A percentile compares a stretch with the other conserved stretches of the same genome.
Evolutionary conservation across 495 filamentous ascomycete genomes (phyloP).

Genomic region (Penicillium malachiteum): DNA sequence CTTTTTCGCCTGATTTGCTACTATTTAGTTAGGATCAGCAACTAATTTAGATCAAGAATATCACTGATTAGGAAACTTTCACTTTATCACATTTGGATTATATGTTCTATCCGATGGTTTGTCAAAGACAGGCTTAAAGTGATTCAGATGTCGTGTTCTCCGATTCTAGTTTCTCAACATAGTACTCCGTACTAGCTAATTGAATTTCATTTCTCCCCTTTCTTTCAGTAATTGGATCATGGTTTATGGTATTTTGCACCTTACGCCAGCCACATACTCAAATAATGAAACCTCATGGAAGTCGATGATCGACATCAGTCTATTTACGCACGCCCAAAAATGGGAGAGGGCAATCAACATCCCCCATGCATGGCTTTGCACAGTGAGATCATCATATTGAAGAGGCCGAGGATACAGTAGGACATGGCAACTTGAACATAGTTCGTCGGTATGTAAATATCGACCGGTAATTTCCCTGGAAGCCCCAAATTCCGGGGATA

Average conservation of each 20-base stretch:
- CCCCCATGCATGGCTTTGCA: neutral
- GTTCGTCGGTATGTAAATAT: neutral
- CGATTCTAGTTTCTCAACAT: neutral
- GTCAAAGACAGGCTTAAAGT: neutral
- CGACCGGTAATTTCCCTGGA: neutral
- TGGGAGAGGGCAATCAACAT: neutral
- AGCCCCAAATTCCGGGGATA: conserved; percentile 6
- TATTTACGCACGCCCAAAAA: neutral
- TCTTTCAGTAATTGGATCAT: neutral
- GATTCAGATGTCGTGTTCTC: neutral
- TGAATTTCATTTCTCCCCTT: neutral
- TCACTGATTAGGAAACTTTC: neutral
- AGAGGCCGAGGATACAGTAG: neutral
- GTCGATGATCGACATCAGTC: neutral
- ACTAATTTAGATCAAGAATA: neutral
- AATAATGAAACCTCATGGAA: neutral
- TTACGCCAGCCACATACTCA: neutral
- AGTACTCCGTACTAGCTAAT: too few species aligned
- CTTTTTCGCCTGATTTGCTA: neutral
- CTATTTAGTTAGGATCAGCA: neutral
- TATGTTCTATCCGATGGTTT: neutral
- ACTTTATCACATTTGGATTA: neutral
- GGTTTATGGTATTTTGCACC: neutral
- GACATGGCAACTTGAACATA: neutral
- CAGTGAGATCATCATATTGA: neutral